These are phyloP conservation scores for Aureobasidium sp. DNA, from an alignment of 2,329 filamentous ascomycete genomes.

Conservation along the genomic window DNA sequence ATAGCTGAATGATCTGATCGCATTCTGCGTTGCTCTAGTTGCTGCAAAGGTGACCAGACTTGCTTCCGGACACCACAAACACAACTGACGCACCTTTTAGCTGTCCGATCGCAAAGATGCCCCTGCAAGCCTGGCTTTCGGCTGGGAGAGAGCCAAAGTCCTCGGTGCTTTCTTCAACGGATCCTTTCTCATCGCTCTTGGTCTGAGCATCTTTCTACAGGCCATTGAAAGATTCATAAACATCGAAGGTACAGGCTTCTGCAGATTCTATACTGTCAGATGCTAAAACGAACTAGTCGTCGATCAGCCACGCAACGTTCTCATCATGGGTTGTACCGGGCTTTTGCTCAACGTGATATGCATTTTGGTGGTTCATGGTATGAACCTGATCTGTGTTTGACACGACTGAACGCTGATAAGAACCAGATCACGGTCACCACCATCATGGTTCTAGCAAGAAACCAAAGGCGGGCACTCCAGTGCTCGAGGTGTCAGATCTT, in stretches of 20 bases:
- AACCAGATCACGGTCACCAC: slow-evolving; percentile 1
- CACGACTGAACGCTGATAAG: neutral
- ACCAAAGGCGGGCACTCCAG: neutral
- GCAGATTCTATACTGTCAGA: slow-evolving; percentile 32
- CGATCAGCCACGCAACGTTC: slow-evolving; percentile 54
- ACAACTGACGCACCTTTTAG: slow-evolving; percentile 22
- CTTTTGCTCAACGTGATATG: slow-evolving; percentile 59
- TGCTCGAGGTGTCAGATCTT: neutral
- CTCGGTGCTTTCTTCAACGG: slow-evolving; percentile 76
- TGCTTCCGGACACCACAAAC: slow-evolving; percentile 10
- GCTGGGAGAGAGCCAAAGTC: slow-evolving; percentile 67
- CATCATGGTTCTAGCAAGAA: neutral
- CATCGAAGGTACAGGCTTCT: slow-evolving; percentile 22
- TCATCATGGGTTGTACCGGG: slow-evolving; percentile 62
- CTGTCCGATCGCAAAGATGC: slow-evolving; percentile 48
- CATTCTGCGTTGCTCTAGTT: slow-evolving; percentile 57
- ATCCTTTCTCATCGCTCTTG: slow-evolving; percentile 61
- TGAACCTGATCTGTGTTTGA: neutral
- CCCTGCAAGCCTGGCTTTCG: slow-evolving; percentile 56
- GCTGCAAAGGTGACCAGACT: slow-evolving; percentile 46
- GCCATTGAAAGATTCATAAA: slow-evolving; percentile 61
- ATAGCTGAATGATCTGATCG: slow-evolving; percentile 61
- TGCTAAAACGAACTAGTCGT: slow-evolving; percentile 41
- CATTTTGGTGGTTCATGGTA: slow-evolving; percentile 45
- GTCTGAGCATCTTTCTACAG: slow-evolving; percentile 63